A percentile compares a stretch with the other conserved stretches of the same genome.
Evolutionary conservation across 2,329 filamentous ascomycete genomes (phyloP).

Genomic region (Colletotrichum siamense): DNA sequence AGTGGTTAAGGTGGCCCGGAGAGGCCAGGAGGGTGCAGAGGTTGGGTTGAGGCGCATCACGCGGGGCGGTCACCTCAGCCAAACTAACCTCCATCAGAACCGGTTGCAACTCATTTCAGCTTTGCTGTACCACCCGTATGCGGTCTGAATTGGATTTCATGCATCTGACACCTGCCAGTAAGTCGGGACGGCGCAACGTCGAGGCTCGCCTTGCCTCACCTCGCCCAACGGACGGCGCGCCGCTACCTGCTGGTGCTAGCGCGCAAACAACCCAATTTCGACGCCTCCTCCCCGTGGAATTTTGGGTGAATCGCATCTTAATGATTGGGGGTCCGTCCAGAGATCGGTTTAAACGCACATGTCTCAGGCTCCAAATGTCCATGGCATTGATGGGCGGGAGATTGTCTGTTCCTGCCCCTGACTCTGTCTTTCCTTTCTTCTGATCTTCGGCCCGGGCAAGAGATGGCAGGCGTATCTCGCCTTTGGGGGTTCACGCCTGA

Average conservation of each 20-base stretch:
- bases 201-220: not conserved
- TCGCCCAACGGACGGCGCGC: not conserved
- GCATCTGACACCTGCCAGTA: slow-evolving; percentile 6
- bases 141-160: not conserved
- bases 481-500: not conserved
- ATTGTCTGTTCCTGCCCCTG: not conserved
- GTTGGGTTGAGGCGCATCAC: slow-evolving; percentile 2
- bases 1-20: not conserved
- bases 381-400: not conserved
- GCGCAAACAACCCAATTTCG: not conserved
- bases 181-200: not conserved
- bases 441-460: slow-evolving; percentile 3
- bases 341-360: not conserved
- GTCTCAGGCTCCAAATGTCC: not conserved
- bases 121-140: not conserved
- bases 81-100: not conserved
- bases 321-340: not conserved
- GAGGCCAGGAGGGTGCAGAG: not conserved
- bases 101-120: not conserved
- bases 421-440: not conserved
- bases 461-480: not conserved
- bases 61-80: not conserved
- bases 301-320: not conserved
- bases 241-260: not conserved
- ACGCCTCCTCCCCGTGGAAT: not conserved